Conservation (phyloP, 2,329 filamentous ascomycete genomes). For the Colletotrichum theobromicola region DNA sequence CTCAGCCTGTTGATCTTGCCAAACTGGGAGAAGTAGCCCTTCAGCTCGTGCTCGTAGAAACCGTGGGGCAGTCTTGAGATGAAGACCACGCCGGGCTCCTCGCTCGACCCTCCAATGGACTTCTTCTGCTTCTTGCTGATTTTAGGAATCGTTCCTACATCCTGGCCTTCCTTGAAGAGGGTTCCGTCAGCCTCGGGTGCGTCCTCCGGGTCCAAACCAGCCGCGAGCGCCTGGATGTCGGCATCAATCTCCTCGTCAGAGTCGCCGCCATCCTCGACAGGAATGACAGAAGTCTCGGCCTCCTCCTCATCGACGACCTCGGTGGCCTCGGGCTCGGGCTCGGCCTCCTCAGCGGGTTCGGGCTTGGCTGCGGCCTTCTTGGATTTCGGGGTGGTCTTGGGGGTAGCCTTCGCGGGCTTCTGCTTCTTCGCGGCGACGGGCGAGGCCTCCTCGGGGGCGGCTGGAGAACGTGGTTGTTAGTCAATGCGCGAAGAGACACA, state of each 20-base stretch:
- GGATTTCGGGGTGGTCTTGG: constrained; percentile 54
- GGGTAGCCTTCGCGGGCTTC: constrained; percentile 49
- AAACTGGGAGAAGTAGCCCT: constrained; percentile 92
- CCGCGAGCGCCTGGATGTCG: constrained; percentile 48
- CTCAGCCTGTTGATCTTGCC: constrained; percentile 75
- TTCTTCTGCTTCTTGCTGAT: constrained; percentile 49
- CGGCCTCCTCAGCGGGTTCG: constrained; percentile 30
- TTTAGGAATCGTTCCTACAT: constrained; percentile 57
- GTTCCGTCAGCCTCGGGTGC: constrained; percentile 36
- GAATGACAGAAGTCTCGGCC: constrained; percentile 22
- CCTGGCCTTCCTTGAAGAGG: constrained; percentile 52
- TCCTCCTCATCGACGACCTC: constrained; percentile 25
- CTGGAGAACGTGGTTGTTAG: constrained; percentile 34
- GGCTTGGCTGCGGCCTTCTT: constrained; percentile 44
- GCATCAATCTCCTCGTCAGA: constrained; percentile 46
- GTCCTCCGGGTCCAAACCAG: constrained; percentile 45
- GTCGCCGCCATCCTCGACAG: constrained; percentile 36
- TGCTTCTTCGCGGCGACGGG: constrained; percentile 50
- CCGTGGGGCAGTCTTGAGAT: constrained; percentile 88
- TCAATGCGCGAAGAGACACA: neutral
- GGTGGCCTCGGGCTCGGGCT: constrained; percentile 23
- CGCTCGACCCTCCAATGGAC: constrained; percentile 36
- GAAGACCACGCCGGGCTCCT: constrained; percentile 81
- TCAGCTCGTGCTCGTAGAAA: constrained; percentile 98
- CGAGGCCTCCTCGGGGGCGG: constrained; percentile 51